Conservation (phyloP, 352 stramenopile genomes). For the Globisporangium emineosum region DNA sequence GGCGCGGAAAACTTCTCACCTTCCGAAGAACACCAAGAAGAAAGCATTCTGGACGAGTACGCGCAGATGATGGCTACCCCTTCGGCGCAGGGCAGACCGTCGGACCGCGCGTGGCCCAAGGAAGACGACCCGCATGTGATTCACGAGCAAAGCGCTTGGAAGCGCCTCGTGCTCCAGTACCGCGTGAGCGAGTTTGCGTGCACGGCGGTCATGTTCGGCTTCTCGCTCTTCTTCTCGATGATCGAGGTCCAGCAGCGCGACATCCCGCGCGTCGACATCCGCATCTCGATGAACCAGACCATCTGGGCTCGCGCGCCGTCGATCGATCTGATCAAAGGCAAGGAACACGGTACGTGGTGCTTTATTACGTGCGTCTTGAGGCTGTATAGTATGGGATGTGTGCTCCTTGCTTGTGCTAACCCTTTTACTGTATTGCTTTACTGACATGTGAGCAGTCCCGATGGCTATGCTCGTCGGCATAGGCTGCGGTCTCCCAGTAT, state of each 20-base stretch:
- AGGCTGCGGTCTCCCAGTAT: conserved; percentile 35
- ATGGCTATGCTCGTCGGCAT: conserved; percentile 43
- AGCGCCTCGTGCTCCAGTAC: conserved; percentile 29
- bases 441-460: conserved; percentile 30
- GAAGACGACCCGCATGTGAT: conserved; percentile 15
- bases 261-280: conserved; percentile 51
- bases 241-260: conserved; percentile 55
- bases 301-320: conserved; percentile 48
- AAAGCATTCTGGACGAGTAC: conserved; percentile 3
- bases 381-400: background rate
- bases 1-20: conserved; percentile 4
- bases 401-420: background rate
- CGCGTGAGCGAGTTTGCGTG: conserved; percentile 58
- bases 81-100: background rate
- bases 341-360: conserved; percentile 30
- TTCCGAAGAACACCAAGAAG: background rate
- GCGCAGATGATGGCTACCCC: conserved; percentile 15
- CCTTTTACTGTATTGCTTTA: no score
- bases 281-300: conserved; percentile 32
- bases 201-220: conserved; percentile 38
- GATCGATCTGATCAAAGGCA: conserved; percentile 43
- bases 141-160: conserved; percentile 19
- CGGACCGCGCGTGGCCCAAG: conserved; percentile 7
- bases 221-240: conserved; percentile 46
- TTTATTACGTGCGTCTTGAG: background rate